Evolutionary conservation across 2,329 filamentous ascomycete species (phyloP).

Genomic region (Emergomyces pasteurianus): DNA sequence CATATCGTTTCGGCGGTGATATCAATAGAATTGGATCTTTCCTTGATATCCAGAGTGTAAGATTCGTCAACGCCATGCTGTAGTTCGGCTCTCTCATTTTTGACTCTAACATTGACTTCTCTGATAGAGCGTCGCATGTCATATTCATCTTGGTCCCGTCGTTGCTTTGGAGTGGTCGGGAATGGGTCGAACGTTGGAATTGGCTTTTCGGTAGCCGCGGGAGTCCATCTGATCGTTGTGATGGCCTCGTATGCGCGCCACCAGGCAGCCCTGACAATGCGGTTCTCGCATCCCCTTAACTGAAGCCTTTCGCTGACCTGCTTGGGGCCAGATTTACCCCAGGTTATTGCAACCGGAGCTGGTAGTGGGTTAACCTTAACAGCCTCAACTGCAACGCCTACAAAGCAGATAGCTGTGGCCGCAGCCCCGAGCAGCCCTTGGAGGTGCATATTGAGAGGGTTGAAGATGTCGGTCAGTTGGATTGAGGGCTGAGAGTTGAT

Average conservation of each 20-base stretch:
- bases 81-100: constrained; percentile 36
- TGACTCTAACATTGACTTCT: constrained; percentile 35
- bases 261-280: constrained; percentile 38
- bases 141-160: constrained; percentile 17
- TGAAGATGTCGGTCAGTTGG: background rate
- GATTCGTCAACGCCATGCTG: constrained; percentile 47
- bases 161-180: constrained; percentile 28
- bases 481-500: background rate
- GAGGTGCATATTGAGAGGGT: background rate
- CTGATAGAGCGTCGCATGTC: constrained; percentile 21
- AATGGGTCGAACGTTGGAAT: constrained; percentile 41
- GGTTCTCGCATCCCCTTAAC: constrained; percentile 27
- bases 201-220: constrained; percentile 41
- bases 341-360: constrained; percentile 41
- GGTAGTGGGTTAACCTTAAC: constrained; percentile 44
- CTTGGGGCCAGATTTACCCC: constrained; percentile 41
- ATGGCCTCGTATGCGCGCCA: constrained; percentile 39
- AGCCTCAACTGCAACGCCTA: constrained; percentile 10
- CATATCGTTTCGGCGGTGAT: constrained; percentile 42
- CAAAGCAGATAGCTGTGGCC: background rate
- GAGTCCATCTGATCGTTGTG: constrained; percentile 41
- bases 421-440: background rate
- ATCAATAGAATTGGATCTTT: constrained; percentile 29
- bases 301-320: constrained; percentile 27
- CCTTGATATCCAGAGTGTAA: constrained; percentile 38